Conservation (phyloP, 139 green algal genomes). For the Closterium sp. region DNA sequence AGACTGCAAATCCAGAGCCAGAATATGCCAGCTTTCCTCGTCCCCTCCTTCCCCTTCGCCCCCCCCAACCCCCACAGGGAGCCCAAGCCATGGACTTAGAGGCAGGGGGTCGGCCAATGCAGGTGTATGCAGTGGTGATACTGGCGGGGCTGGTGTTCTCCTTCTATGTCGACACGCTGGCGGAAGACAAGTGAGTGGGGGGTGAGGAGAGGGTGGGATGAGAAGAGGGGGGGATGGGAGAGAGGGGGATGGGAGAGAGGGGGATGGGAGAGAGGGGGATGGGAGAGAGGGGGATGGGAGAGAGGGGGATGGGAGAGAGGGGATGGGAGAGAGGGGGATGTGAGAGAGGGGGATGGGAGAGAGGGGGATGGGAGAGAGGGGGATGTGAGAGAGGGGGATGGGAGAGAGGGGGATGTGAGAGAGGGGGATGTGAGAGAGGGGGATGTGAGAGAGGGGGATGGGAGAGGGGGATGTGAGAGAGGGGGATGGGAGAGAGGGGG, state of each 20-base stretch:
- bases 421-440: neutral
- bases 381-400: too few species aligned
- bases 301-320: too few species aligned
- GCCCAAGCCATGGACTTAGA: neutral
- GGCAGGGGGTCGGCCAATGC: neutral
- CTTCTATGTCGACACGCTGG: constrained; percentile 36
- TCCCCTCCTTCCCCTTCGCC: neutral
- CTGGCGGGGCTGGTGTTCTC: constrained; percentile 30
- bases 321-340: too few species aligned
- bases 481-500: too few species aligned
- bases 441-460: too few species aligned
- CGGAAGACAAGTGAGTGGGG: constrained; percentile 24
- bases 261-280: neutral
- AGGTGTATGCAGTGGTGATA: constrained; percentile 15
- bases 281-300: too few species aligned
- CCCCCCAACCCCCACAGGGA: neutral
- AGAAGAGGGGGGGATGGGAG: neutral
- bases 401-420: too few species aligned
- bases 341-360: too few species aligned
- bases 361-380: too few species aligned
- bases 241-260: too few species aligned
- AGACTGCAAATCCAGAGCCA: neutral
- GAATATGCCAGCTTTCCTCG: neutral
- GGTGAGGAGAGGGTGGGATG: too few species aligned
- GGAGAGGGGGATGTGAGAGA: too few species aligned